These are phyloP conservation scores for Pseudognaphalium luteoalbum DNA, from an alignment of 129 eudicot species.

Conservation along the genomic window DNA sequence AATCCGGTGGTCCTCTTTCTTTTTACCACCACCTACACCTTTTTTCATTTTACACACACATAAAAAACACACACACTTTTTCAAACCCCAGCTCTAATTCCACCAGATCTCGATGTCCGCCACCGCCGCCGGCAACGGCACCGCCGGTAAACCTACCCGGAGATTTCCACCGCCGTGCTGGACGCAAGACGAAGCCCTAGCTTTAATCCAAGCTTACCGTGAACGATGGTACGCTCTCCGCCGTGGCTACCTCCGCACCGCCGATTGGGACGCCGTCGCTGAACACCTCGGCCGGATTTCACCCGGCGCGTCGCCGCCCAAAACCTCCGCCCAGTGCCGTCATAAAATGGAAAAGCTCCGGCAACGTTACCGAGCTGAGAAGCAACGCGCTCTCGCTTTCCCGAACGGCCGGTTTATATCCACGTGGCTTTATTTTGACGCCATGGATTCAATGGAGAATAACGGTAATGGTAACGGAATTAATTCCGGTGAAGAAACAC, in stretches of 20 bases:
- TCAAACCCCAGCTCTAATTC: background rate
- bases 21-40: background rate
- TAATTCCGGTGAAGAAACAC: slow-evolving; percentile 20
- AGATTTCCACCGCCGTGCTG: slow-evolving; percentile 93
- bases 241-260: slow-evolving; percentile 92
- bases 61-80: background rate
- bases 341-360: slow-evolving; percentile 99
- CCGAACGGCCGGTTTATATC: slow-evolving; percentile 65
- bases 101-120: slow-evolving; percentile 25
- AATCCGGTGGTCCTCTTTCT: slow-evolving; percentile 13
- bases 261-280: slow-evolving; percentile 96
- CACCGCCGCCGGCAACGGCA: slow-evolving; percentile 24
- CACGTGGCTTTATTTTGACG: slow-evolving; percentile 75
- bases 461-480: slow-evolving; percentile 42
- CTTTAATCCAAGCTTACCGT: slow-evolving; percentile 77
- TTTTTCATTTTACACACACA: background rate
- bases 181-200: slow-evolving; percentile 87
- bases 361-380: slow-evolving; percentile 87
- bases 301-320: slow-evolving; percentile 63
- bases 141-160: slow-evolving; percentile 42
- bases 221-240: slow-evolving; percentile 92
- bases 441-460: slow-evolving; percentile 89
- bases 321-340: slow-evolving; percentile 99
- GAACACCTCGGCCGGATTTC: slow-evolving; percentile 53
- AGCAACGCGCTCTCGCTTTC: slow-evolving; percentile 60